Percentiles rank a stretch among this genome's conserved stretches.
Conservation (phyloP, 1,284 basidiomycete species). For the Apiotrichum gracile region DNA sequence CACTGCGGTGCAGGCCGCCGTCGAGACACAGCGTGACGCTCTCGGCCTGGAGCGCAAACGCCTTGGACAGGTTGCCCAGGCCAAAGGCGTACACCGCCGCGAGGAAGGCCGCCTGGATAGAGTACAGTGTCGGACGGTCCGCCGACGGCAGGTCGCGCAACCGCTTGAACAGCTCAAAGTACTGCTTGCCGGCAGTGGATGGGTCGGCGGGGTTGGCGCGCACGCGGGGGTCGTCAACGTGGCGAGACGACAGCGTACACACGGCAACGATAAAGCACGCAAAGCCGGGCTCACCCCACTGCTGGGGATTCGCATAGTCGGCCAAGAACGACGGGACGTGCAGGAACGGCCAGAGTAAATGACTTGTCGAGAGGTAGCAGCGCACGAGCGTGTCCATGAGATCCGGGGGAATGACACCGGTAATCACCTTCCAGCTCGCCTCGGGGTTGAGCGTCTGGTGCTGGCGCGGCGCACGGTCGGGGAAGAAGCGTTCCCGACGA, state of each 20-base stretch:
- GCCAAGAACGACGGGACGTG: slow-evolving; percentile 81
- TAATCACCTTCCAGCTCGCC: slow-evolving; percentile 65
- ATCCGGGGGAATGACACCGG: slow-evolving; percentile 75
- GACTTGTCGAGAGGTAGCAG: slow-evolving; percentile 72
- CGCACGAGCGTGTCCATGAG: slow-evolving; percentile 68
- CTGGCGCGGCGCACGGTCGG: slow-evolving; percentile 64
- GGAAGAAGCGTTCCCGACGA: slow-evolving; percentile 43
- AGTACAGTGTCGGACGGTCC: slow-evolving; percentile 82
- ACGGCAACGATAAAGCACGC: slow-evolving; percentile 82
- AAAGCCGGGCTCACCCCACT: slow-evolving; percentile 89
- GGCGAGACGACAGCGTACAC: slow-evolving; percentile 79
- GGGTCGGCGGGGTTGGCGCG: slow-evolving; percentile 71
- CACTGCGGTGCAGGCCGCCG: slow-evolving; percentile 75
- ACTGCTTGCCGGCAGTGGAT: slow-evolving; percentile 77
- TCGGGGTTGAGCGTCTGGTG: slow-evolving; percentile 64
- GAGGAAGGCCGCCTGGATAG: slow-evolving; percentile 77
- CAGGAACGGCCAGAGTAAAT: slow-evolving; percentile 81
- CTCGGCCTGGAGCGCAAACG: slow-evolving; percentile 74
- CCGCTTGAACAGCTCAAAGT: slow-evolving; percentile 78
- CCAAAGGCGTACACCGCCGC: slow-evolving; percentile 84
- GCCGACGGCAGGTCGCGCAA: slow-evolving; percentile 75
- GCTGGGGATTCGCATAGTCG: slow-evolving; percentile 82
- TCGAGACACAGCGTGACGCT: slow-evolving; percentile 74
- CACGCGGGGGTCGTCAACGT: slow-evolving; percentile 81
- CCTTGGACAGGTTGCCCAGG: slow-evolving; percentile 76